Evolutionary conservation across 768 basidiomycete species (phyloP), one percentile per base, ranked within the genome.

Genomic region (Boletus subparvulus): DNA sequence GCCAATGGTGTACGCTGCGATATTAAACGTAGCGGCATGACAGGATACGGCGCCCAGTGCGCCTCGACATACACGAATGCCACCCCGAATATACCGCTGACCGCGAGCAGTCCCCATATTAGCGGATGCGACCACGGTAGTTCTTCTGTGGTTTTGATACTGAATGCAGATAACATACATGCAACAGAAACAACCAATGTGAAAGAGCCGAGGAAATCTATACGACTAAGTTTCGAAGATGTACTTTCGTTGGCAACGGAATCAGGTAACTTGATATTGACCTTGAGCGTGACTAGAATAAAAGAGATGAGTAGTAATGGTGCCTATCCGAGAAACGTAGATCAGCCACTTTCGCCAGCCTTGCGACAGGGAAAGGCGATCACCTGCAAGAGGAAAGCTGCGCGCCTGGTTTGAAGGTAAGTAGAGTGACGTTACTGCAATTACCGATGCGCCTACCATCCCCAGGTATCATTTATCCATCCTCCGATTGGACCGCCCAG

Each of bases 361-460:
- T 14, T n/a, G 17, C 14, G 16, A 41, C 6, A 19, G 7, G 39
- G 56, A 42, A 33, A 19, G 28, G 41, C 14, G 49, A 69, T 78
- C 59, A 89, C 92, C 83, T 94, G 92, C 66, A 92, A 78, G 62
- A 87, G 82, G 76, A 97, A 97, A 43, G 94, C 92, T 53, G 79
- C 81, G 51, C 90, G 82, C 93, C 92, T 94, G 66, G 62, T 59
- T 54, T 50, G 44, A 61, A 60, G 59, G 54, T 61, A 6, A 65
- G 52, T 42, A 2, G 33, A 10, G 17, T 12, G 17, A 42, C n/a
- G 28, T 46, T 35, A 24, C 12, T 17, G 42, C 9, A 7, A 36
- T 32, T 19, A 32, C 35, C 1, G 46, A 52, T 32, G 26, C 4
- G 73, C 87, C 62, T 71, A 89, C 94, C 93, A 95, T 60, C 92